Percentiles rank a stretch among this genome's conserved stretches.
These are phyloP conservation scores for Datura wrightii DNA, from an alignment of 257 asterid species.

Conservation along the genomic window DNA sequence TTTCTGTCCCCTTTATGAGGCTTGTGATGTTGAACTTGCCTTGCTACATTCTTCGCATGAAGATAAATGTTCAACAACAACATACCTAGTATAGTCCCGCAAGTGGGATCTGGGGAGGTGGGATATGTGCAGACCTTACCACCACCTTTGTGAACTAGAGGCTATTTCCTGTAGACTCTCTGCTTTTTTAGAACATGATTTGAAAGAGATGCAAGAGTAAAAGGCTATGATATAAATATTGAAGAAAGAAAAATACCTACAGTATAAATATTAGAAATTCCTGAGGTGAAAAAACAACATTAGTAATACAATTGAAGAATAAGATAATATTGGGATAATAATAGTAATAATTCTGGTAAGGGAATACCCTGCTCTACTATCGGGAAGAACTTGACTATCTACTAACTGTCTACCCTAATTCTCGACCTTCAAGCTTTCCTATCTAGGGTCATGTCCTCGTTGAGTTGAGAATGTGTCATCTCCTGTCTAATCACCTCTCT, in stretches of 20 bases:
- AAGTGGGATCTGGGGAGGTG: no score
- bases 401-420: neutral
- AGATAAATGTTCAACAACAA: neutral
- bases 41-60: neutral
- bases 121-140: no score
- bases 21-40: neutral
- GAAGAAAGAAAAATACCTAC: no score
- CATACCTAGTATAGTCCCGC: no score
- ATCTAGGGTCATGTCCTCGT: no score
- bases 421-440: no score
- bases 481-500: neutral
- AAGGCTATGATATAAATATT: no score
- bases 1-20: neutral
- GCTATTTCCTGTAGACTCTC: no score
- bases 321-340: no score
- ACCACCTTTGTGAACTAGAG: no score
- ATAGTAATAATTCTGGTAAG: neutral
- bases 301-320: neutral
- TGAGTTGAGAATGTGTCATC: no score
- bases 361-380: neutral
- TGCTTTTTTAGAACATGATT: neutral
- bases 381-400: neutral
- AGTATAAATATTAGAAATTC: neutral
- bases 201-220: neutral
- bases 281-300: neutral